phyloP scores from a whole-genome alignment of 345 rosid genomes.

The Durio zibethinus region DNA sequence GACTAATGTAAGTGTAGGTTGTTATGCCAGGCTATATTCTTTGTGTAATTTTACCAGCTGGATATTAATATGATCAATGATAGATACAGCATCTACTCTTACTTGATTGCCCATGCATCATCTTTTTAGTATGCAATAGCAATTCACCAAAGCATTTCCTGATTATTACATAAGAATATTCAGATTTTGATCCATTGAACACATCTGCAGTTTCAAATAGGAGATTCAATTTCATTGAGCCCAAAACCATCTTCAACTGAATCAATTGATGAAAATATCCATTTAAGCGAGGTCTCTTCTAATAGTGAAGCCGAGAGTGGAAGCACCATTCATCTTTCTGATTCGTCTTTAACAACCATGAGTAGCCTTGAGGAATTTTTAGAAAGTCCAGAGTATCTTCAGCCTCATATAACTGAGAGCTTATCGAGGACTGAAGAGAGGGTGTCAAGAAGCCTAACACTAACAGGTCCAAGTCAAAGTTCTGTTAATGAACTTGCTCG shows the following conservation, averaged over 20 bases:
- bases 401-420: not conserved
- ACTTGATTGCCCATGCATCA: not conserved
- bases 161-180: not conserved
- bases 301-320: constrained; percentile 10
- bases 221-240: constrained; percentile 1
- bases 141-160: not conserved
- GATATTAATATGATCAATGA: not conserved
- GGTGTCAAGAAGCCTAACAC: constrained; percentile 5
- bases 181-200: constrained; percentile 5
- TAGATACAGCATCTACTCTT: not conserved
- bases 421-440: not conserved
- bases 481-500: not conserved
- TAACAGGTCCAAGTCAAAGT: constrained; percentile 7
- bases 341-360: not conserved
- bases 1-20: not conserved
- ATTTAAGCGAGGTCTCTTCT: constrained; percentile 10
- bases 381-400: not conserved
- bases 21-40: not conserved
- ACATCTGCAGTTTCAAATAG: constrained; percentile 6
- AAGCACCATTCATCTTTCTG: constrained; percentile 5
- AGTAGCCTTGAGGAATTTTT: constrained; percentile 9
- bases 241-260: constrained; percentile 4
- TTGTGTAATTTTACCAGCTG: not conserved
- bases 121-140: not conserved
- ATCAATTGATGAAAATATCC: not conserved